These are phyloP conservation scores for Chaetomiaceae sp. DNA, from an alignment of 2,329 filamentous ascomycete genomes.

Conservation along the genomic window DNA sequence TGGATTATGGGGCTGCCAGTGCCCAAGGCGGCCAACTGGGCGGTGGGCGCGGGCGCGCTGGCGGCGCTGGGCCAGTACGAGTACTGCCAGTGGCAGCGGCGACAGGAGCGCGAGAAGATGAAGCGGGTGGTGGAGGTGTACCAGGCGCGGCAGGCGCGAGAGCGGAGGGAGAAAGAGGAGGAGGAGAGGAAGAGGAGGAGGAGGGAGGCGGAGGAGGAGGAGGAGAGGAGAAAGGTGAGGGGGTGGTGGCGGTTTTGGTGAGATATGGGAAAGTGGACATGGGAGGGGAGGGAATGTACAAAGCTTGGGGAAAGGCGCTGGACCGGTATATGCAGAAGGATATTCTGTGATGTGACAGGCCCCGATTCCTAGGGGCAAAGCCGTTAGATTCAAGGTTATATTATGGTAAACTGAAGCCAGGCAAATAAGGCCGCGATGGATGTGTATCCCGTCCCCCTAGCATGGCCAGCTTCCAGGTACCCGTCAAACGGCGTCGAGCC, in stretches of 20 bases:
- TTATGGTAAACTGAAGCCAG: too few relatives aligned
- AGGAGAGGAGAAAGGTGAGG: constrained; percentile 1
- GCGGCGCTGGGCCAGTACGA: constrained; percentile 71
- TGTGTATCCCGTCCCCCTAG: too few relatives aligned
- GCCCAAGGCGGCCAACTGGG: constrained; percentile 73
- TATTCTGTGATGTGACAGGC: too few relatives aligned
- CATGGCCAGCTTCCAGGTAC: too few relatives aligned
- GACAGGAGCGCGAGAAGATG: constrained; percentile 75
- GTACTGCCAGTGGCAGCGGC: constrained; percentile 70
- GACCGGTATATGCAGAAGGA: too few relatives aligned
- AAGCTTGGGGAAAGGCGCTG: too few relatives aligned
- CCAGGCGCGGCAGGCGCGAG: constrained; percentile 61
- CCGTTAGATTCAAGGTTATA: too few relatives aligned
- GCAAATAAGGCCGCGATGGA: too few relatives aligned
- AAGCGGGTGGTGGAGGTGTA: constrained; percentile 78
- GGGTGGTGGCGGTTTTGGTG: constrained; percentile 55
- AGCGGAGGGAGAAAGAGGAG: constrained; percentile 31
- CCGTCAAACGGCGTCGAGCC: too few relatives aligned
- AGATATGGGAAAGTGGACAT: constrained; percentile 14
- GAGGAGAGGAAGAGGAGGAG: constrained; percentile 31
- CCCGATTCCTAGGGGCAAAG: too few relatives aligned
- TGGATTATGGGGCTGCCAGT: constrained; percentile 64
- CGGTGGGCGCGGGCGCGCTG: constrained; percentile 68
- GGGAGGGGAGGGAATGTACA: not conserved
- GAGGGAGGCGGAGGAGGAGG: constrained; percentile 22